These are phyloP conservation scores for Vigna mungo DNA, from an alignment of 306 rosid genomes.

Conservation along the genomic window DNA sequence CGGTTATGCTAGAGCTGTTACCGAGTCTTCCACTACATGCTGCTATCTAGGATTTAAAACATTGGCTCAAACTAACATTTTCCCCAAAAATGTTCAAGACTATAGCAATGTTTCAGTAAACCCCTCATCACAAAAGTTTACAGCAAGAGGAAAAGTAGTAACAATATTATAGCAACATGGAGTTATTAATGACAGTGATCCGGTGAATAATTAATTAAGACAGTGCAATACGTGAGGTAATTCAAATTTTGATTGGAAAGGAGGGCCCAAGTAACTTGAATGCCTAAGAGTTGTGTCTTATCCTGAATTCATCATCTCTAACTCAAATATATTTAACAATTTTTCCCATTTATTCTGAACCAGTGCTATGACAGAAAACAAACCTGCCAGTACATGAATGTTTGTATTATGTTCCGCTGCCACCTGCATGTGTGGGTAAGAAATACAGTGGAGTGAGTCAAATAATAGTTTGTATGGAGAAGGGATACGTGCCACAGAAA, in stretches of 20 bases:
- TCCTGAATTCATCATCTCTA: background rate
- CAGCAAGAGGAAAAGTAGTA: no score
- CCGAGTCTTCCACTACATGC: no score
- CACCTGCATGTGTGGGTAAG: slow-evolving; percentile 60
- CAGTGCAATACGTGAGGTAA: background rate
- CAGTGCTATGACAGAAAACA: slow-evolving; percentile 33
- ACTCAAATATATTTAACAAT: background rate
- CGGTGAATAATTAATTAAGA: background rate
- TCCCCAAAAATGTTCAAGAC: background rate
- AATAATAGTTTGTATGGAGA: slow-evolving; percentile 20
- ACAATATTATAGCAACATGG: no score
- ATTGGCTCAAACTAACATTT: slow-evolving; percentile 14
- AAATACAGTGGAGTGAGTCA: slow-evolving; percentile 28
- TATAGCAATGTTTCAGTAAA: background rate
- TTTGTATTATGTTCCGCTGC: slow-evolving; percentile 89
- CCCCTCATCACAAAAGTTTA: no score
- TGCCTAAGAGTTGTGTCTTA: background rate
- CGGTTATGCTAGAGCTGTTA: no score
- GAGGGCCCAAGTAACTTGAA: background rate
- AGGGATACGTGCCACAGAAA: background rate
- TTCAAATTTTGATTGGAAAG: background rate
- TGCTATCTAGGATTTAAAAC: no score
- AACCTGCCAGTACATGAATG: slow-evolving; percentile 99
- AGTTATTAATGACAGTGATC: background rate
- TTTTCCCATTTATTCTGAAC: background rate